These are phyloP conservation scores for Thalassiosira sp. DNA, from an alignment of 352 stramenopile genomes.

Conservation along the genomic window DNA sequence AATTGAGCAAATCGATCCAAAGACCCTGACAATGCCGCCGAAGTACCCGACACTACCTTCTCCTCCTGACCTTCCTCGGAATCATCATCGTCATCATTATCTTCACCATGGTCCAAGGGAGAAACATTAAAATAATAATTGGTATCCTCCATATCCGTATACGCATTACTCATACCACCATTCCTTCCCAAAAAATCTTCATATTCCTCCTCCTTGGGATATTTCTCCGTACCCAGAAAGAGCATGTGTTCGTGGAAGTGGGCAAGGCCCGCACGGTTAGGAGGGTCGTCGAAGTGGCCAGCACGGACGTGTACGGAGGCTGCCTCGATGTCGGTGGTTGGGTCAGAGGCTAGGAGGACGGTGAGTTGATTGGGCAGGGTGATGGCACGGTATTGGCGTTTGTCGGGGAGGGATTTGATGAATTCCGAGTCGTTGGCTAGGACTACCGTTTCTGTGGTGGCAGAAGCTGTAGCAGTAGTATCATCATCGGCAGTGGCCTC, in stretches of 20 bases:
- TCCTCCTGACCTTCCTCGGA: conserved; percentile 21
- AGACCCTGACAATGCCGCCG: conserved; percentile 82
- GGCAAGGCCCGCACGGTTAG: conserved; percentile 62
- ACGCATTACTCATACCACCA: conserved; percentile 94
- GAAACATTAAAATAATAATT: conserved; percentile 82
- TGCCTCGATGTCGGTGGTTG: conserved; percentile 65
- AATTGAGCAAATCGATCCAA: conserved; percentile 97
- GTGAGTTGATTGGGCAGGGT: conserved; percentile 71
- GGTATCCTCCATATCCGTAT: conserved; percentile 89
- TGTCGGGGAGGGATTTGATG: conserved; percentile 71
- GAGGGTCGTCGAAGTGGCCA: conserved; percentile 81
- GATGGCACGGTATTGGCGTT: conserved; percentile 66
- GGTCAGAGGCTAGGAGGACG: conserved; percentile 65
- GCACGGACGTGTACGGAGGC: conserved; percentile 75
- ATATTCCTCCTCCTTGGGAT: conserved; percentile 94
- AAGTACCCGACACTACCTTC: conserved; percentile 32
- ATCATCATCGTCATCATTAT: conserved; percentile 56
- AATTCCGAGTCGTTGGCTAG: conserved; percentile 65
- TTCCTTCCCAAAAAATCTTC: conserved; percentile 91
- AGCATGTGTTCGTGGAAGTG: conserved; percentile 91
- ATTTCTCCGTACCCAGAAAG: conserved; percentile 96
- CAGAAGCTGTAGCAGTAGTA: too few species aligned
- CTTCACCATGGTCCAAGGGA: conserved; percentile 48
- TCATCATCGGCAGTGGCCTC: too few species aligned
- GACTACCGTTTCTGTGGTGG: conserved; percentile 21